Conservation (phyloP, 1,284 basidiomycete genomes). For the Takashimella tepidaria region DNA sequence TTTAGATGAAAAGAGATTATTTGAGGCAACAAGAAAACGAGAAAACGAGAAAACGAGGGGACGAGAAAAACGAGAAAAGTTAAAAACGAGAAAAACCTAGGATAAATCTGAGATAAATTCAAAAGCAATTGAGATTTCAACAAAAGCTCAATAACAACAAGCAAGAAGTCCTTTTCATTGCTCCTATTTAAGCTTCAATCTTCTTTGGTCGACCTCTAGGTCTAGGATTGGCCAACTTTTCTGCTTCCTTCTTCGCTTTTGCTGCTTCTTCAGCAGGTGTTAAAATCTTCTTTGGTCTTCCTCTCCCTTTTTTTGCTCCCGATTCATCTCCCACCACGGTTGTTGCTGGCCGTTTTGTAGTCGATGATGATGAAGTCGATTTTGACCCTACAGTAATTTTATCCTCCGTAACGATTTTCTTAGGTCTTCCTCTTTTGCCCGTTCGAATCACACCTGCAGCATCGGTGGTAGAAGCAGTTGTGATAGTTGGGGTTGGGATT, state of each 20-base stretch:
- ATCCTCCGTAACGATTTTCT: not conserved
- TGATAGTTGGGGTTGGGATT: too few species aligned
- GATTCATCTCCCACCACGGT: not conserved
- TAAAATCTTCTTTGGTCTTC: not conserved
- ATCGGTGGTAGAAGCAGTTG: too few species aligned
- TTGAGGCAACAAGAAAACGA: too few species aligned
- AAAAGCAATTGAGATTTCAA: too few species aligned
- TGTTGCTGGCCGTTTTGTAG: not conserved
- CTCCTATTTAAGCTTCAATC: not conserved
- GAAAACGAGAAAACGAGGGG: too few species aligned
- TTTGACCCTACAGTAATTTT: not conserved
- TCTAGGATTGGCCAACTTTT: constrained; percentile 9
- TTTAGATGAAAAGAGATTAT: too few species aligned
- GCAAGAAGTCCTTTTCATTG: too few species aligned
- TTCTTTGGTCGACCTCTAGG: not conserved
- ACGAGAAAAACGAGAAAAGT: too few species aligned
- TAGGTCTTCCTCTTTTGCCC: not conserved
- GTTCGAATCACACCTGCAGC: not conserved
- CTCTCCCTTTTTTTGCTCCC: not conserved
- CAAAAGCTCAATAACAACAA: too few species aligned
- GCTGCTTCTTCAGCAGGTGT: constrained; percentile 4
- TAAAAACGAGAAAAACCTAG: too few species aligned
- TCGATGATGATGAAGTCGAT: not conserved
- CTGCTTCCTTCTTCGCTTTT: constrained; percentile 12
- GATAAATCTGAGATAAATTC: too few species aligned